Percentiles rank a stretch among this genome's conserved stretches.
phyloP scores from a whole-genome alignment of 495 filamentous ascomycete species.

The Podospora didyma region DNA sequence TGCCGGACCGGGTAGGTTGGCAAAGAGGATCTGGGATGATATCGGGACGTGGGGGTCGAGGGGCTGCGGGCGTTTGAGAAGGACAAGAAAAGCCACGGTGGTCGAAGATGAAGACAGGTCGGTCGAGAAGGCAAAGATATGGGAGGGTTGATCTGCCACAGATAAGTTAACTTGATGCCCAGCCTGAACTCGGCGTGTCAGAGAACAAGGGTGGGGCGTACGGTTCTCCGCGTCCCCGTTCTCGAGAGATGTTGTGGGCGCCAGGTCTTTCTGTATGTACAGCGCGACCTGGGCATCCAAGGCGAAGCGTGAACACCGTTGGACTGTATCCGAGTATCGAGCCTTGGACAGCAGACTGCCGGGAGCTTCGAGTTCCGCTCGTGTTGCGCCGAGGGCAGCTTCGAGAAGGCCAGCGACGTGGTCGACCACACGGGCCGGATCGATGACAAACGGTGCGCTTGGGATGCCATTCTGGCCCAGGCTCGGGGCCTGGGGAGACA shows the following conservation, averaged over 20 bases:
- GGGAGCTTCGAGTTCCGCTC: conserved; percentile 69
- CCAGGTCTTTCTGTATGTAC: conserved; percentile 83
- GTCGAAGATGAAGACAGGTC: conserved; percentile 76
- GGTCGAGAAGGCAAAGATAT: conserved; percentile 72
- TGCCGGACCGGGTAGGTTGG: conserved; percentile 80
- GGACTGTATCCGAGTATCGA: conserved; percentile 69
- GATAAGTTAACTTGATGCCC: conserved; percentile 1
- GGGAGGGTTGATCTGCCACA: conserved; percentile 38
- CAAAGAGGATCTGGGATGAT: conserved; percentile 80
- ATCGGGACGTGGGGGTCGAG: conserved; percentile 79
- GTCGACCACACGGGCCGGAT: conserved; percentile 60
- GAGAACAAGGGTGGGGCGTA: conserved; percentile 6
- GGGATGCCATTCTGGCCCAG: conserved; percentile 14
- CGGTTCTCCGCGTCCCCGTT: conserved; percentile 31
- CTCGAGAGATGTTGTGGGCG: conserved; percentile 35
- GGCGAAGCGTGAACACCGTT: conserved; percentile 85
- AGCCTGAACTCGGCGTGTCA: neutral
- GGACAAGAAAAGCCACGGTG: conserved; percentile 77
- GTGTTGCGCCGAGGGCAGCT: conserved; percentile 79
- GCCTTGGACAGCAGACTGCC: conserved; percentile 77
- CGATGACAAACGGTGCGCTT: conserved; percentile 42
- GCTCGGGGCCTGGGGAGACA: conserved; percentile 37
- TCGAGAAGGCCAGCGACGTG: conserved; percentile 75
- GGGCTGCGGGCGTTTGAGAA: conserved; percentile 83
- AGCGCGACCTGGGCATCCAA: conserved; percentile 80